phyloP scores from a whole-genome alignment of 2,329 filamentous ascomycete species.

The Pseudocercospora crystallina region DNA sequence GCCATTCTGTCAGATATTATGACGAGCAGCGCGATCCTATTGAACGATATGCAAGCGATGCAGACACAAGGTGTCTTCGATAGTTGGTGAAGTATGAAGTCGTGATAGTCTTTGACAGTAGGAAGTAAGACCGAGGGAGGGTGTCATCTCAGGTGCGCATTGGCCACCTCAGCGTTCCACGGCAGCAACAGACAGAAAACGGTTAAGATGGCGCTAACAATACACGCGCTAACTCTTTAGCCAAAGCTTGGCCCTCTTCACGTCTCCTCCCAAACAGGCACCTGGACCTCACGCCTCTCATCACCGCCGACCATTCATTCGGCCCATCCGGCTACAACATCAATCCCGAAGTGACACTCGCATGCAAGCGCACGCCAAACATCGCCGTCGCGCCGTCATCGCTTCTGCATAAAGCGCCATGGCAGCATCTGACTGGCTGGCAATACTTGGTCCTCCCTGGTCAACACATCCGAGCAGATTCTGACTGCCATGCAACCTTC shows the following conservation, averaged over 20 bases:
- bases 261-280: background rate
- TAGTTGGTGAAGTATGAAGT: background rate
- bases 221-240: background rate
- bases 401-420: too few species aligned
- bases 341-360: too few species aligned
- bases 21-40: background rate
- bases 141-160: too few species aligned
- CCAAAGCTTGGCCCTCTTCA: background rate
- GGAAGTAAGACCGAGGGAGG: background rate
- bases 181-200: background rate
- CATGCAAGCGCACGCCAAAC: too few species aligned
- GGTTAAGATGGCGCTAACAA: background rate
- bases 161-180: background rate
- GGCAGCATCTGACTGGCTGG: too few species aligned
- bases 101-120: background rate
- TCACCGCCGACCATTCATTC: too few species aligned
- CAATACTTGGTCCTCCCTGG: background rate
- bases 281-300: too few species aligned
- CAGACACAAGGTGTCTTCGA: background rate
- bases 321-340: too few species aligned
- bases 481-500: background rate
- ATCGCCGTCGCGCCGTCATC: too few species aligned
- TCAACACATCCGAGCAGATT: background rate
- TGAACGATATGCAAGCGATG: background rate
- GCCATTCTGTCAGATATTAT: background rate